Conservation (phyloP, 2,329 filamentous ascomycete species). For the Pseudocercospora fuligena region DNA sequence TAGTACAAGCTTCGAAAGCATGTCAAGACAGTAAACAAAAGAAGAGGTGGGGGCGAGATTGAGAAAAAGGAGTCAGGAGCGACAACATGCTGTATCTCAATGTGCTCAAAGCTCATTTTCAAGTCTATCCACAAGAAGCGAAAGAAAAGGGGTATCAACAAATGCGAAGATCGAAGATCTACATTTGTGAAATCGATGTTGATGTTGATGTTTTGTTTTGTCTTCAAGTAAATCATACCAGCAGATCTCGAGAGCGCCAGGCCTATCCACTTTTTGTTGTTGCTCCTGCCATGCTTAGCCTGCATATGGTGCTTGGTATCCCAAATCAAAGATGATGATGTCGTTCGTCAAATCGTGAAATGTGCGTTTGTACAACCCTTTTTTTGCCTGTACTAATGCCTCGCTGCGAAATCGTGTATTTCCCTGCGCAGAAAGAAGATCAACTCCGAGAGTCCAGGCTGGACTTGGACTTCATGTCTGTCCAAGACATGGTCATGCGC, state of each 20-base stretch:
- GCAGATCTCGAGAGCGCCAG: not conserved
- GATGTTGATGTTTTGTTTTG: not conserved
- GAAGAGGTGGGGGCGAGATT: not conserved
- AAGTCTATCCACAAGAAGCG: constrained; percentile 18
- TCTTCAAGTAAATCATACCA: not conserved
- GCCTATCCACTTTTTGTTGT: not conserved
- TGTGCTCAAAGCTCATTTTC: not conserved
- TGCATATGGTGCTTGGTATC: not conserved
- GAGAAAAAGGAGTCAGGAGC: not conserved
- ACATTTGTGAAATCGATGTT: not conserved
- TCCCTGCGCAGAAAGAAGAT: constrained; percentile 8
- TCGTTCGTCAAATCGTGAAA: not conserved
- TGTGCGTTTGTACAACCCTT: constrained; percentile 1
- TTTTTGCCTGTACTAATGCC: not conserved
- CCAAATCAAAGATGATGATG: constrained; percentile 5
- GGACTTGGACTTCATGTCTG: not conserved
- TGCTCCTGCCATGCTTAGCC: not conserved
- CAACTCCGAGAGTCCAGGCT: constrained; percentile 9
- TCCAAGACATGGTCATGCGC: not conserved
- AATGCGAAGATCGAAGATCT: not conserved
- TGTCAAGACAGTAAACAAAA: not conserved
- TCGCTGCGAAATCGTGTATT: not conserved
- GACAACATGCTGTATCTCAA: not conserved
- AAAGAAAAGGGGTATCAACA: constrained; percentile 8
- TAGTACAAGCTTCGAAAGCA: too few species aligned